Conservation (phyloP, 163 green algal genomes). For the Scenedesmus sp. region DNA sequence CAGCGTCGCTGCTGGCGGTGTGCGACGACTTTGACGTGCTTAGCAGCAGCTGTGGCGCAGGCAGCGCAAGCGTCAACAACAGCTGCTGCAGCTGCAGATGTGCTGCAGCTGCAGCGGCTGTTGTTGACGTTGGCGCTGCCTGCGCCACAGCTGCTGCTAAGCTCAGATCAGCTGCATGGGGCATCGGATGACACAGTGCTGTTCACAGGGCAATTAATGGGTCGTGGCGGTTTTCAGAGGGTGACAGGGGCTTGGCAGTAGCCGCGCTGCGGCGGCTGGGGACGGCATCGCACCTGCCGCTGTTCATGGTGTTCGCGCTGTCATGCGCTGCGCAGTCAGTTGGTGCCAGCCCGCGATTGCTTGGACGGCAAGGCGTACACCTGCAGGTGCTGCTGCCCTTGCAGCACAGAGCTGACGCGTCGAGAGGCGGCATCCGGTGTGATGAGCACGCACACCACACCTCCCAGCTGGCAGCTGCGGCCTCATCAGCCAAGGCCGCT, state of each 20-base stretch:
- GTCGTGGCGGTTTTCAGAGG: too few species aligned
- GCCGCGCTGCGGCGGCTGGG: not conserved
- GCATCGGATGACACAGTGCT: conserved; percentile 10
- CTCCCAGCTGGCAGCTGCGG: not conserved
- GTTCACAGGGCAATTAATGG: not conserved
- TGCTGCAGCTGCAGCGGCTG: not conserved
- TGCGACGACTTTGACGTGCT: not conserved
- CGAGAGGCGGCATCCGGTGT: not conserved
- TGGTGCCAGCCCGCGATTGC: not conserved
- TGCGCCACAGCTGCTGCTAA: conserved; percentile 11
- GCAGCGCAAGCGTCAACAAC: too few species aligned
- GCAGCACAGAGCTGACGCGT: not conserved
- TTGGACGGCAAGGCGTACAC: not conserved
- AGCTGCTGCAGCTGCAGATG: too few species aligned
- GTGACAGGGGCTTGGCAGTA: not conserved
- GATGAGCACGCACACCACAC: not conserved
- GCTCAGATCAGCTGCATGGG: not conserved
- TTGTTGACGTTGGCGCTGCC: not conserved
- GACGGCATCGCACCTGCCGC: not conserved
- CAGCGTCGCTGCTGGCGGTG: not conserved
- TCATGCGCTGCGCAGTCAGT: too few species aligned
- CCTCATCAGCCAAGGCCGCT: not conserved
- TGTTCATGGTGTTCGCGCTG: too few species aligned
- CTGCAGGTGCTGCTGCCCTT: not conserved
- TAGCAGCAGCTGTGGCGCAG: too few species aligned